These are phyloP conservation scores for Isatis lusitanica DNA, from an alignment of 441 rosid species.

Conservation along the genomic window DNA sequence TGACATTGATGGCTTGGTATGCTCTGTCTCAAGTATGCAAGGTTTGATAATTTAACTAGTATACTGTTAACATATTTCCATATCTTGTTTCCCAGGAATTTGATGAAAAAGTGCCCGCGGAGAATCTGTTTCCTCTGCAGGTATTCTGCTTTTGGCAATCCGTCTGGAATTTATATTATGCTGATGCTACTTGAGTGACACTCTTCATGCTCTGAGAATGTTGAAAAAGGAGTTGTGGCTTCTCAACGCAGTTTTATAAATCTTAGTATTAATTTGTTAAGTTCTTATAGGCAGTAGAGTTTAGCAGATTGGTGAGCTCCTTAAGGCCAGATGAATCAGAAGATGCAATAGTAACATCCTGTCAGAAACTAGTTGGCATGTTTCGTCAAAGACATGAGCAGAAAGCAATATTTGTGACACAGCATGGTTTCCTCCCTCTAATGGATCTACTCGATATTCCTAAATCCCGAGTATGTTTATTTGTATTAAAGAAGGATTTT, in stretches of 20 bases:
- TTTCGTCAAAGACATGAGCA: slow-evolving; percentile 93
- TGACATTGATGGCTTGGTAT: slow-evolving; percentile 96
- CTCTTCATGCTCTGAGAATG: slow-evolving; percentile 1
- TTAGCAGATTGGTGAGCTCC: slow-evolving; percentile 79
- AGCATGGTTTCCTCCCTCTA: slow-evolving; percentile 89
- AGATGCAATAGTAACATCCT: slow-evolving; percentile 83
- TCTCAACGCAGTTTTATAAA: slow-evolving; percentile 1
- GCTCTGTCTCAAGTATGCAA: slow-evolving; percentile 31
- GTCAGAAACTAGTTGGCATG: slow-evolving; percentile 78
- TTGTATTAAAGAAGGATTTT: not conserved
- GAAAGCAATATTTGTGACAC: slow-evolving; percentile 81
- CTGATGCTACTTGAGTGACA: slow-evolving; percentile 7
- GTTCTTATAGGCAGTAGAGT: slow-evolving; percentile 77
- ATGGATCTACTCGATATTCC: slow-evolving; percentile 92
- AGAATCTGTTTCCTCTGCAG: slow-evolving; percentile 92
- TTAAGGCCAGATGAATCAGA: slow-evolving; percentile 81
- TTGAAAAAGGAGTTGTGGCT: not conserved
- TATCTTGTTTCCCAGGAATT: slow-evolving; percentile 59
- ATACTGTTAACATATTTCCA: slow-evolving; percentile 12
- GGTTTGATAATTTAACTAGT: slow-evolving; percentile 5
- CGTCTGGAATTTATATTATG: not conserved
- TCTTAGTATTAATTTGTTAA: slow-evolving; percentile 17
- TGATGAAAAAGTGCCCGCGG: slow-evolving; percentile 79
- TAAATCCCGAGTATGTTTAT: slow-evolving; percentile 63
- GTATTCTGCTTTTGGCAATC: slow-evolving; percentile 39